Percentiles rank a stretch among this genome's conserved stretches.
phyloP scores from a whole-genome alignment of 495 filamentous ascomycete species.

The Daldinia vernicosa region DNA sequence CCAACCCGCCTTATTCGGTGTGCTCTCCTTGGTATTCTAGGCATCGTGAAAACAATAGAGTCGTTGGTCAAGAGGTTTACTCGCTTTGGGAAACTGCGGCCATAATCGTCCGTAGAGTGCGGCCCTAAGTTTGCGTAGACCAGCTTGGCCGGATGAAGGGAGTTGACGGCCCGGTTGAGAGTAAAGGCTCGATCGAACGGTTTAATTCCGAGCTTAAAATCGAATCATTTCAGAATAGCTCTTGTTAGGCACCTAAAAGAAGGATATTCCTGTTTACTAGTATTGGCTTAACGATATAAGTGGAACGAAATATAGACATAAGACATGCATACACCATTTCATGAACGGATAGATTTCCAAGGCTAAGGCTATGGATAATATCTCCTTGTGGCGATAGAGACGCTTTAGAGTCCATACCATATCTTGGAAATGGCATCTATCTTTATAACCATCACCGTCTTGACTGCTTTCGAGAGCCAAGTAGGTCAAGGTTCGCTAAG shows the following conservation, averaged over 20 bases:
- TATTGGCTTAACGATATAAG: neutral
- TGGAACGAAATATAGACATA: neutral
- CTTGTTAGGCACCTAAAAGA: neutral
- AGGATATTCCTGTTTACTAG: neutral
- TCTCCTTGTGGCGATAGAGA: neutral
- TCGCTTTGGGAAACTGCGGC: slow-evolving; percentile 13
- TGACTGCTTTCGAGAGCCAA: neutral
- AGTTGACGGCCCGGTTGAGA: neutral
- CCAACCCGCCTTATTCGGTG: neutral
- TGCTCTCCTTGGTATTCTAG: slow-evolving; percentile 5
- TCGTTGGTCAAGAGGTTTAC: neutral
- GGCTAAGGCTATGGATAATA: neutral
- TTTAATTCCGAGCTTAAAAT: neutral
- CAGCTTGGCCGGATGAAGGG: neutral
- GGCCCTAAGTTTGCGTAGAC: neutral
- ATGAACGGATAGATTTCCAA: neutral
- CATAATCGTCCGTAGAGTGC: neutral
- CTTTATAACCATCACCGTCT: neutral
- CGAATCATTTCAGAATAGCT: neutral
- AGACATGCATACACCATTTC: too few relatives aligned
- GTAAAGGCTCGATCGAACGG: neutral
- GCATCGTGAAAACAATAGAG: neutral
- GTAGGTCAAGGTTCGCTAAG: slow-evolving; percentile 20
- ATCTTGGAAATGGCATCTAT: neutral
- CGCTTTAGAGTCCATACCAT: neutral